Conservation (phyloP, 371 early-diverging fungal species). For the Mortierella polycephala region DNA sequence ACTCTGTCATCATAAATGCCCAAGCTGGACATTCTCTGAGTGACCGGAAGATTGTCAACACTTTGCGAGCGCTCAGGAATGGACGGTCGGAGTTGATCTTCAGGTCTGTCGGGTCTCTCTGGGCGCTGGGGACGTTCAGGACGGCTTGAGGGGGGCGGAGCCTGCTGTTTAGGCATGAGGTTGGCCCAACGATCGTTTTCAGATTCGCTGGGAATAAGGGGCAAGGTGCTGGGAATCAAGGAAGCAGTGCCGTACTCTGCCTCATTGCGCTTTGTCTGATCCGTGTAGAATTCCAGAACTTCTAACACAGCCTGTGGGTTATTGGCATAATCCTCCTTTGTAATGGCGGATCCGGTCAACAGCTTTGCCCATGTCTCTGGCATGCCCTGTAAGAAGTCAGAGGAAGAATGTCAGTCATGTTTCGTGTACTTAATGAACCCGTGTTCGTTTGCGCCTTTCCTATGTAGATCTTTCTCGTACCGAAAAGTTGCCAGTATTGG, state of each 20-base stretch:
- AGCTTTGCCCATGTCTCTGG: conserved; percentile 94
- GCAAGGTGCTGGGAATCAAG: conserved; percentile 29
- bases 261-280: conserved; percentile 70
- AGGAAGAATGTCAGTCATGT: conserved; percentile 3
- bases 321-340: conserved; percentile 94
- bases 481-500: conserved; percentile 90
- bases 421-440: not conserved
- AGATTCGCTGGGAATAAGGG: conserved; percentile 28
- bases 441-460: not conserved
- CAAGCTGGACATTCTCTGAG: conserved; percentile 52
- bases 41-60: conserved; percentile 31
- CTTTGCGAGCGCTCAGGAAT: conserved; percentile 37
- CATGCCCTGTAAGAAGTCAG: conserved; percentile 70
- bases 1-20: conserved; percentile 46
- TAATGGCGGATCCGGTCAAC: conserved; percentile 90
- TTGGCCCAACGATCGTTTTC: conserved; percentile 53
- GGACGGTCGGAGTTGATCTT: conserved; percentile 40
- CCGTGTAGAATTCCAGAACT: conserved; percentile 96
- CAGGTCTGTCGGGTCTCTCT: conserved; percentile 35
- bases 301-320: conserved; percentile 98
- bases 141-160: conserved; percentile 35
- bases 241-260: conserved; percentile 59
- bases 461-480: conserved; percentile 59
- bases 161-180: conserved; percentile 43
- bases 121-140: conserved; percentile 50